Base-by-base conservation (phyloP, 2,329 filamentous ascomycete genomes). In the Cladosporium oxysporum region DNA sequence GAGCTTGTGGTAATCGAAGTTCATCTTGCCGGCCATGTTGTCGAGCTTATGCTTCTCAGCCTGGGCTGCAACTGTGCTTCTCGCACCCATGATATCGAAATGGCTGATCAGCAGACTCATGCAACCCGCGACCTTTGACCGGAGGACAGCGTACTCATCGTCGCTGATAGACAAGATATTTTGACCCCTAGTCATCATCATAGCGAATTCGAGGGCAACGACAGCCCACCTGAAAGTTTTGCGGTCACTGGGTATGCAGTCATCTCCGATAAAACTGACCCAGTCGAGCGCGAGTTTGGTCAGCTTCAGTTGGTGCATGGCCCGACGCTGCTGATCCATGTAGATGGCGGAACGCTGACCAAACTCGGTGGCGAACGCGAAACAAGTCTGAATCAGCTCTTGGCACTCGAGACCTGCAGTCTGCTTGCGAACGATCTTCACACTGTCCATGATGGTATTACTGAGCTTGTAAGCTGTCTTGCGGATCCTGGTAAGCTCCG, bases 181-280 rank as follows among this genome's bases (percentile, higher is more conserved):
- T 66, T 93, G 90, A 12, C 95, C 95, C 62, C 92, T 87, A 0
- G 95, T 99, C 90, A 98, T 98, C 71, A 91, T 88, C 93, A 97
- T 98, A 62, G 93, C 92, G 76, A 98, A 97, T 76, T 99, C 95
- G 14, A 99, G 85, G 11, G 95, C 95, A 61, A 93, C 87, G 35
- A 99, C 96, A 8, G 95, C 93, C 95, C 95, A 99, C 70, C 93
- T 90, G 81, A 99, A 99, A 0, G 95, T 97, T 80, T 94, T 96
- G 71, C 94, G 88, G 78, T 99, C 95, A 4, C 92, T 92, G 11
- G 95, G 91, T 71, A 96, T 87, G 78, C 95, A 99, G 77, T 99
- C 95, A 74, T 98, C 94, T 75, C 93, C 97, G 71, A 99, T 95
- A 78, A 99, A 99, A 75, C 91, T 93, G 18, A 99, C 91, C 95